Evolutionary conservation across 2,329 filamentous ascomycete species (phyloP), one percentile per base, ranked within the genome.

Genomic region (Coccinonectria pachysandricola): DNA sequence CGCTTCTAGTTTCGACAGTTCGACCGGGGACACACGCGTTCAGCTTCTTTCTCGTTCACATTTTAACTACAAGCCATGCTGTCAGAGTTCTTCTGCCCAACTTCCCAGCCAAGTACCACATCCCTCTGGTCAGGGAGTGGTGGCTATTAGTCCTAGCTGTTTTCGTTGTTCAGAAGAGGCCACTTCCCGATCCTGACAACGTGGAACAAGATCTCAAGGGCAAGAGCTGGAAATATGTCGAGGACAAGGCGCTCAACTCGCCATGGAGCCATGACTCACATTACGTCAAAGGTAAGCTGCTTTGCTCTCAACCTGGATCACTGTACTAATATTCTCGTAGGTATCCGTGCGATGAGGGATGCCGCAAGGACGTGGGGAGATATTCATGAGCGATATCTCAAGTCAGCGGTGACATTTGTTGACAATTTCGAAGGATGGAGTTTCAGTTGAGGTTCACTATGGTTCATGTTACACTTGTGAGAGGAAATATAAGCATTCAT

Each of bases 21-120:
- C 49, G 61, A 17, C 64, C 62, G 3, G 67, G 66, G 8, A 66
- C 66, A 8, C 68, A 78, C 28, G 62, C 72, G 15, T 92, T 86
- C 56, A 83, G 91, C 56, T 88, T 92, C 57, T 84, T 85, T 56
- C 55, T 87, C 21, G 76, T 82, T 4, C 85, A 94, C 48, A 53
- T 91, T 6, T 65, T 98, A 16, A 92, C 84, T 1, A 79, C 81
- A 12, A 87, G 79, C 34, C 86, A 98, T 50, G 88, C 91, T 1
- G 71, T 94, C 8, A 72, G 91, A n/a, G 73, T 93, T 13, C 56
- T 98, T 5, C 62, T 98, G 3, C 84, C 91, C 0, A 54, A 84
- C 18, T 60, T 95, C 8, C 85, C 86, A 0, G 55, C 66, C 9
- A 71, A 74, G 44, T 79, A 77, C 43, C 88, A 94, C 41, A 52